A percentile compares a stretch with the other conserved stretches of the same genome.
Conservation (phyloP, 108 stramenopile species). For the Seminavis robusta region DNA sequence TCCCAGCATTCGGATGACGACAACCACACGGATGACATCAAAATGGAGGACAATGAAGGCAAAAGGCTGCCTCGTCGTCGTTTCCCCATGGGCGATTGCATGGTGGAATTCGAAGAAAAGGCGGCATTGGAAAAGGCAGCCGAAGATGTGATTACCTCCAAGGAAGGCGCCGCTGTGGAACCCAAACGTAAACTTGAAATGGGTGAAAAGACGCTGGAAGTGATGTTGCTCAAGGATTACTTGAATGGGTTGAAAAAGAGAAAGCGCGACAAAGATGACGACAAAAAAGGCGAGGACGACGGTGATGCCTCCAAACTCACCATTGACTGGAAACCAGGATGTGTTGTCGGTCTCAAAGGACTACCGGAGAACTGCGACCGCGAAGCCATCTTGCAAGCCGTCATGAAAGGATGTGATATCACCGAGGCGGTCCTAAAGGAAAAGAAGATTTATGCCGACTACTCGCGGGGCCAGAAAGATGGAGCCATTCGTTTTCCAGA, state of each 20-base stretch:
- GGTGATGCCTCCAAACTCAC: constrained; percentile 29
- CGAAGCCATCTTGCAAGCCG: constrained; percentile 65
- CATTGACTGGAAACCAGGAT: constrained; percentile 76
- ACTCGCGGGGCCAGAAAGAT: constrained; percentile 60
- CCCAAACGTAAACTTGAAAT: constrained; percentile 34
- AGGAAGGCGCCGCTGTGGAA: constrained; percentile 34
- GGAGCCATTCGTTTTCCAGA: constrained; percentile 76
- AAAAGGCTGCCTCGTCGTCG: too few species aligned
- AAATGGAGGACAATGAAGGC: constrained; percentile 5
- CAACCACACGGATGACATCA: constrained; percentile 5
- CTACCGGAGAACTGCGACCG: constrained; percentile 68
- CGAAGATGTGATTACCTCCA: constrained; percentile 43
- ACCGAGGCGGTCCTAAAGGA: constrained; percentile 56
- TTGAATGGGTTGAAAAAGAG: constrained; percentile 21
- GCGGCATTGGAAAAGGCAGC: constrained; percentile 82
- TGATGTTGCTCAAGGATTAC: constrained; percentile 34
- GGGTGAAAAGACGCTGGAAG: constrained; percentile 25
- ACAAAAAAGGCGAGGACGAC: constrained; percentile 14
- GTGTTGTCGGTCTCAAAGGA: constrained; percentile 74
- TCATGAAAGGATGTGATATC: constrained; percentile 50
- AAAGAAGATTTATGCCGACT: constrained; percentile 80
- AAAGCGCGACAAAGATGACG: constrained; percentile 18
- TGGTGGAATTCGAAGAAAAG: constrained; percentile 80
- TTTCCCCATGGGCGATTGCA: constrained; percentile 49
- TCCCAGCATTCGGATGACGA: constrained; percentile 4